Evolutionary conservation across 345 rosid genomes (phyloP), one percentile per base, ranked within the genome.

Genomic region (Durio zibethinus): DNA sequence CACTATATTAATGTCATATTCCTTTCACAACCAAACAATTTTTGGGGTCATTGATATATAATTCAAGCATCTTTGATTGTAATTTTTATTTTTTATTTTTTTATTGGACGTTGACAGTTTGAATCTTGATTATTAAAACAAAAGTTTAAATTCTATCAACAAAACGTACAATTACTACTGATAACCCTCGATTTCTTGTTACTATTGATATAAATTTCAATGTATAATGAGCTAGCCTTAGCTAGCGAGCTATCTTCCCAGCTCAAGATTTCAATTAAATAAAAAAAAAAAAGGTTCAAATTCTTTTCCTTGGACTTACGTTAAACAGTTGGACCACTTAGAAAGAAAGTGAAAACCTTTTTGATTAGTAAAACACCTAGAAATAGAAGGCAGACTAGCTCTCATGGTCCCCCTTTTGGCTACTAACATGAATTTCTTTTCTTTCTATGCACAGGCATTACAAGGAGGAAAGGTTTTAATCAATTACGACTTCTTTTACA

Each of bases 21-120:
- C 54, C 73, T 68, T 68, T 43, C 73, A 7, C 56, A 7, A 68
- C 56, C 73, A 6, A 68, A 68, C 36, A 45, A 67, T 2, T 42
- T 42, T 23, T 5, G 72, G n/a, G n/a, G n/a, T n/a, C n/a, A n/a
- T n/a, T 7, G 12, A 14, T 35, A 21, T 67, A 63, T 33, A 18
- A 1, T 14, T 16, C 45, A 16, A 18, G 2, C 72, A 23, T 35
- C 7, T 15, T 5, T 33, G 18, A 35, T 63, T 35, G 4, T 16
- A 35, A 60, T 29, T 5, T 47, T 14, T 18, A 47, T 47, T 15
- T 47, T n/a, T n/a, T n/a, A n/a, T n/a, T n/a, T n/a, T n/a, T n/a
- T n/a, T n/a, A n/a, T n/a, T n/a, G n/a, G n/a, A n/a, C n/a, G n/a
- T n/a, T n/a, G n/a, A n/a, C n/a, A n/a, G n/a, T n/a, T n/a, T n/a